Base-by-base conservation (phyloP, 441 rosid genomes). In the Syzygium malaccense region DNA sequence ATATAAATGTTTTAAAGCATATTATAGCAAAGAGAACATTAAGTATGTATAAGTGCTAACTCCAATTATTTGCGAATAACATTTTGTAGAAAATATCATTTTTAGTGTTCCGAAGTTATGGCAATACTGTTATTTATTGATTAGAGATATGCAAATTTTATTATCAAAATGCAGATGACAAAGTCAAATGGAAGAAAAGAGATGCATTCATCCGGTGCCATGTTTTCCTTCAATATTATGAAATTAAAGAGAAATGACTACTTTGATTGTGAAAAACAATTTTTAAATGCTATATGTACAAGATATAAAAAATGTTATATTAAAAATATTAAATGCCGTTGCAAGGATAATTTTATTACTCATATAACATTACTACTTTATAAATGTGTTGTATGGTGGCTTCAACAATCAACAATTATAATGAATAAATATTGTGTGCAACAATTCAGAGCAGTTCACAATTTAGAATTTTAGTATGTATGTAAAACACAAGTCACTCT, bases 401-500 rank as follows among this genome's bases (percentile, higher is more conserved):
- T n/a, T n/a, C 68, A 3, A 14, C 8, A 0, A 0, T n/a, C 1
- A n/a, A 62, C 3, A 14, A 62, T 62, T 6, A 62, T 14, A n/a
- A 62, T 14, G 4, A 6, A n/a, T n/a, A 14, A 58, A 0, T n/a
- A 62, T n/a, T n/a, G 19, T 14, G 71, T 62, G 71, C 68, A n/a
- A 62, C 68, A 62, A n/a, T 9, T 28, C 19, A 6, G 0, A 62
- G 68, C 0, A n/a, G 9, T 62, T n/a, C 68, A n/a, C 0, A n/a
- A n/a, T 62, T 28, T 3, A 62, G n/a, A 62, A 14, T 5, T 62
- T 62, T n/a, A n/a, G 33, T n/a, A 0, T 62, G 68, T 7, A 62
- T 14, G 68, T 62, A 14, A n/a, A 62, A 62, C 0, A 62, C 0
- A 18, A 55, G 10, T n/a, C 33, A 62, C 0, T n/a, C 33, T 33